Percentiles rank a stretch among this genome's conserved stretches.
Conservation (phyloP, 1,139 yeast species). For the Protomyces inundatus region DNA sequence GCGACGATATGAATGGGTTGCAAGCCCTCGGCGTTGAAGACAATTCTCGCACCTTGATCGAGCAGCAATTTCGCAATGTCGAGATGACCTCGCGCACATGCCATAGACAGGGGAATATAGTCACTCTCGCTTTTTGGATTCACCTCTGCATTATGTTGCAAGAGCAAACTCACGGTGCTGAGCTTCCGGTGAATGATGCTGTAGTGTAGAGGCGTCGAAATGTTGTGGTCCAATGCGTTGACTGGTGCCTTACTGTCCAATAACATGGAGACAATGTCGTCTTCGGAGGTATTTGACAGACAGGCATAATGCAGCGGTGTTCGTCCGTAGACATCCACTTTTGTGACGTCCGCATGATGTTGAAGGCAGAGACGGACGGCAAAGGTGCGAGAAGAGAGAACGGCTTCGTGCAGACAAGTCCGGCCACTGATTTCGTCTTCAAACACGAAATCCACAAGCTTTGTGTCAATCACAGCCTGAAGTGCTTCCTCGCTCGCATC, state of each 20-base stretch:
- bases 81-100: conserved; percentile 79
- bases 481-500: conserved; percentile 2
- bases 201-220: conserved; percentile 62
- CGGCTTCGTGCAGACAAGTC: conserved; percentile 22
- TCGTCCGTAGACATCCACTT: conserved; percentile 64
- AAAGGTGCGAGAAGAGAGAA: conserved; percentile 2
- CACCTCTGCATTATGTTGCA: conserved; percentile 42
- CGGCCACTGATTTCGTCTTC: conserved; percentile 24
- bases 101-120: conserved; percentile 80
- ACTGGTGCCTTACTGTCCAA: conserved; percentile 38
- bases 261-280: conserved; percentile 37
- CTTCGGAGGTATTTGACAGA: conserved; percentile 39
- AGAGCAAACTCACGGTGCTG: conserved; percentile 50
- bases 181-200: conserved; percentile 69
- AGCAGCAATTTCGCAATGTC: conserved; percentile 62
- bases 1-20: conserved; percentile 86
- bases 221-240: conserved; percentile 43
- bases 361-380: conserved; percentile 5
- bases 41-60: conserved; percentile 39
- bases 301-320: conserved; percentile 87
- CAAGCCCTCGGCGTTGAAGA: conserved; percentile 78
- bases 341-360: neutral
- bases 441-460: conserved; percentile 3
- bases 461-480: conserved; percentile 3
- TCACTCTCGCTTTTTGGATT: conserved; percentile 43